Conservation (phyloP, 2,329 filamentous ascomycete genomes). For the Amauroascus niger region DNA sequence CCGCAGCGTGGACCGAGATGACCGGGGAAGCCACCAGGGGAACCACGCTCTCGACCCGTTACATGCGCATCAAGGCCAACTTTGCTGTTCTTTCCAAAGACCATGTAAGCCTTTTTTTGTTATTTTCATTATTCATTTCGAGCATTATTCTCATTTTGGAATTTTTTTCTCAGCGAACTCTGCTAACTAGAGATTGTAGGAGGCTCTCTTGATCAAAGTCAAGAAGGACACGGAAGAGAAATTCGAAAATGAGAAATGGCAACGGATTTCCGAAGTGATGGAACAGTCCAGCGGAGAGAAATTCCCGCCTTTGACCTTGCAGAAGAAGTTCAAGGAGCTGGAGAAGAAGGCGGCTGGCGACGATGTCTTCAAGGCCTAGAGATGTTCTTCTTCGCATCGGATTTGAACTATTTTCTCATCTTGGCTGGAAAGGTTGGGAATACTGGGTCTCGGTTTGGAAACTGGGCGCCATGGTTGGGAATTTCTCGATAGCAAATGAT, state of each 20-base stretch:
- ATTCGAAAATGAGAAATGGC: slow-evolving; percentile 35
- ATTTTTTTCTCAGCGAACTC: neutral
- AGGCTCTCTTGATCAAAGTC: slow-evolving; percentile 25
- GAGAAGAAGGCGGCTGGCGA: slow-evolving; percentile 19
- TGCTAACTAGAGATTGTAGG: slow-evolving; percentile 17
- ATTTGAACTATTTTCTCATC: neutral
- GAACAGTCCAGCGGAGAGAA: slow-evolving; percentile 24
- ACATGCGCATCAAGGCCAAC: slow-evolving; percentile 32
- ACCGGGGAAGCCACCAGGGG: slow-evolving; percentile 28
- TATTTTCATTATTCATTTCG: neutral
- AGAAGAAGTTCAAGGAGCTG: slow-evolving; percentile 36
- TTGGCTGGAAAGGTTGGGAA: neutral
- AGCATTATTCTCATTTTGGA: no score
- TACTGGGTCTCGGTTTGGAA: neutral
- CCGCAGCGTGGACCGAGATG: slow-evolving; percentile 17
- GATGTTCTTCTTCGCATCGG: neutral
- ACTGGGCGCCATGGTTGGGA: no score
- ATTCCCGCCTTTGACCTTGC: slow-evolving; percentile 28
- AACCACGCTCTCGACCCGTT: slow-evolving; percentile 33
- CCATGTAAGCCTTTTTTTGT: slow-evolving; percentile 24
- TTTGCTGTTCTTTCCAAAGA: slow-evolving; percentile 30
- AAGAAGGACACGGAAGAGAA: slow-evolving; percentile 35
- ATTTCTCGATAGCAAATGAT: no score
- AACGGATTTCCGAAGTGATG: slow-evolving; percentile 28
- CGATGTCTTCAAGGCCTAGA: neutral